Evolutionary conservation across 1,284 basidiomycete species (phyloP).

Genomic region (Xanthoconium separans): DNA sequence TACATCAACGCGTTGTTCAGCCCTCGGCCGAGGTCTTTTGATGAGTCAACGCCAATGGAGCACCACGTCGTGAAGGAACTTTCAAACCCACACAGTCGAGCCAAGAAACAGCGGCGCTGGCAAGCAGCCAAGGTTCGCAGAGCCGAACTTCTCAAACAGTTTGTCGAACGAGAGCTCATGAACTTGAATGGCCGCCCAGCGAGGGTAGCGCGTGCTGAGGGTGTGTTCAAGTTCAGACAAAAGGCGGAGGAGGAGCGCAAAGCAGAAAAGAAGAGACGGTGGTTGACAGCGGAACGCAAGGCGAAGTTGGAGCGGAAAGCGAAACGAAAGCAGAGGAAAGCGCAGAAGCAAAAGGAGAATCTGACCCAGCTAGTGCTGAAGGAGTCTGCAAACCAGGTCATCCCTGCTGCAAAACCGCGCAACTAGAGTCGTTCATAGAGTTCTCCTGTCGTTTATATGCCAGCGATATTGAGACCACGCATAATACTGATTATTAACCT

Average conservation of each 20-base stretch:
- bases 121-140: conserved; percentile 50
- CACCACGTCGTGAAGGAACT: conserved; percentile 64
- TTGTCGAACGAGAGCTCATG: conserved; percentile 53
- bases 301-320: conserved; percentile 46
- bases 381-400: conserved; percentile 64
- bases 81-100: conserved; percentile 75
- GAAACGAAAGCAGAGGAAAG: conserved; percentile 58
- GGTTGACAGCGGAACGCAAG: conserved; percentile 48
- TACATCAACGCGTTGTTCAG: conserved; percentile 60
- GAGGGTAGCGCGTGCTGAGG: conserved; percentile 66
- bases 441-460: background rate
- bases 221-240: conserved; percentile 68
- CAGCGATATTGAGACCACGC: no score
- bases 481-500: no score
- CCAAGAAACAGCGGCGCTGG: conserved; percentile 77
- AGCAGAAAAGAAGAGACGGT: conserved; percentile 57
- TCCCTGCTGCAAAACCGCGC: conserved; percentile 41
- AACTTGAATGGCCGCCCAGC: conserved; percentile 55
- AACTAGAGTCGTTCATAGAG: conserved; percentile 8
- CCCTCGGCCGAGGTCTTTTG: conserved; percentile 40
- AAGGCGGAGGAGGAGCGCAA: conserved; percentile 56
- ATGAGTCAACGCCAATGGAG: conserved; percentile 60
- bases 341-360: conserved; percentile 54
- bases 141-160: conserved; percentile 50
- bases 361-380: conserved; percentile 61